Base-by-base conservation (phyloP, 148 eudicot species). In the Polygonum maritimum region DNA sequence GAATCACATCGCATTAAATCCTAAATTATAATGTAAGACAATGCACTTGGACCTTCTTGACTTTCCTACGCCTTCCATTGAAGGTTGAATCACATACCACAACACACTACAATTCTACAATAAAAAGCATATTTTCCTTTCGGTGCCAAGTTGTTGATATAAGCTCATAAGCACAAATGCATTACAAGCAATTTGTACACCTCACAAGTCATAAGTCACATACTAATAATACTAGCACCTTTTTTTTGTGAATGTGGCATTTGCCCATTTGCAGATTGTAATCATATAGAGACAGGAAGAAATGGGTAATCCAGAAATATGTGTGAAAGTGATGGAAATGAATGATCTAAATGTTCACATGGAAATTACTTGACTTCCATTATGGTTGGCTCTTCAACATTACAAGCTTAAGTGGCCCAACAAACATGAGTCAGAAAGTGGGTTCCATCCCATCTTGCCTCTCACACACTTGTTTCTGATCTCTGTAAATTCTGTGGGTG, bases 381-480 rank as follows among this genome's bases (percentile, higher is more conserved):
- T 63, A 11, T 63, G 5, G 71, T 67, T 67, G 71, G 45, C 44
- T 36, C 21, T 67, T 67, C 71, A 36, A 67, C 71, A 67, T 67
- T 67, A 14, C 36, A 35, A 35, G 70, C 11, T 63, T 26, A 26
- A 22, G 33, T 33, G 39, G 33, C 39, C 70, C 70, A 63, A 63
- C 70, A 5, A 63, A 19, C 19, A 12, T 33, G 35, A 18, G 16
- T 33, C 36, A 63, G 39, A 63, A 63, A 35, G 19, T 63, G 70
- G 69, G 69, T 26, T 26, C 31, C 31, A 26, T 63, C 69, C 69
- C 69, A 31, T 63, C 69, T 5, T 63, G 69, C 69, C 44, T 67
- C 22, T 21, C 26, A 36, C 41, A 35, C 45, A 33, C 71, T 67
- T 67, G 4, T 26, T 62, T 62, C 21, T 31, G 1, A 26, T 31